Evolutionary conservation across 805 yeast species (phyloP), one percentile per base, ranked within the genome.

Genomic region (Yarrowia bubula): DNA sequence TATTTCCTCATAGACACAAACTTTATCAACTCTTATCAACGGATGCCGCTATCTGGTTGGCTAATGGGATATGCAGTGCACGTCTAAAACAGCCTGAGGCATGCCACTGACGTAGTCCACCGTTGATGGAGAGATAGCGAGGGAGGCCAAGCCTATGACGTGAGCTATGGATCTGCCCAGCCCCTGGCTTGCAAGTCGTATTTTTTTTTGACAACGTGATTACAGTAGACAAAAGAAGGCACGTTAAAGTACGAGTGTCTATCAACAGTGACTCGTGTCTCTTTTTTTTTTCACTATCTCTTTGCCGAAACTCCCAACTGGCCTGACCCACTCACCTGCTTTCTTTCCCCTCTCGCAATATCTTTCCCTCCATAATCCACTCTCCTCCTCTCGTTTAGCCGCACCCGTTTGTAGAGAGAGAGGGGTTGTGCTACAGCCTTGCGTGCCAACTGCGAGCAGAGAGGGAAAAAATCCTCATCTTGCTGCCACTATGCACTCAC

Each of bases 21-120:
- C 43, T 15, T 17, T 55, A 55, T 55, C 47, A 22, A 55, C 61
- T 55, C 61, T 55, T 55, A 55, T 55, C 61, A 55, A 31, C 47
- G 37, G 61, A 31, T 41, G 41, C 47, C 46, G 47, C 37, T 15
- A 31, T 55, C 37, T 55, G 46, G 47, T 55, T 55, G 61, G 61
- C 47, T 28, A 55, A 38, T 55, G 15, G 13, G 2, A n/a, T 38
- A 39, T 55, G 61, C 61, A 39, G 42, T 55, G 61, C 47, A 41
- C 47, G 46, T 39, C 61, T 55, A 55, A 55, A 42, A 38, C 39
- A 51, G 43, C 43, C 58, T 41, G 38, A 55, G 47, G 42, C 38
- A 55, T 55, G 61, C 33, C 47, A 10, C 33, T 39, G 47, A 38
- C 42, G 61, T 32, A 55, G 61, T 55, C 61, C 61, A 55, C 61